Evolutionary conservation across 495 filamentous ascomycete species (phyloP).

Genomic region (Glutinoglossum americanum): DNA sequence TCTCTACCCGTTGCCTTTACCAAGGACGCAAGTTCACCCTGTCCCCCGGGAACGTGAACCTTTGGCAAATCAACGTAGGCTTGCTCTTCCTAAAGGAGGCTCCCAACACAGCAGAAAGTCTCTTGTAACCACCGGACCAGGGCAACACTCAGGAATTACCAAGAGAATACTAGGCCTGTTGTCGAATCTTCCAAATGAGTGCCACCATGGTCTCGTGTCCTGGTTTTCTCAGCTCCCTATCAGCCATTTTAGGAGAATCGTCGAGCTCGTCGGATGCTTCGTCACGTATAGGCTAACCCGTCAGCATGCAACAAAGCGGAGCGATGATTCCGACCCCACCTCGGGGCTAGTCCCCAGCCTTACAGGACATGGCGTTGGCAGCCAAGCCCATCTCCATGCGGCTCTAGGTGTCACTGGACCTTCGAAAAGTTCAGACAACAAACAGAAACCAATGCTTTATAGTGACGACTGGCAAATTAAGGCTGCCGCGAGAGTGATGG

Average conservation of each 20-base stretch:
- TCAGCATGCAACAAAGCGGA: constrained; percentile 46
- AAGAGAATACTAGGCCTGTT: constrained; percentile 70
- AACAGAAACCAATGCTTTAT: constrained; percentile 38
- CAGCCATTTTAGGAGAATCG: constrained; percentile 42
- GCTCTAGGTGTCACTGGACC: constrained; percentile 35
- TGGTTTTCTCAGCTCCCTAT: constrained; percentile 65
- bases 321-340: constrained; percentile 30
- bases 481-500: constrained; percentile 61
- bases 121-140: constrained; percentile 19
- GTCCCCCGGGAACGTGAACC: background rate
- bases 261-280: constrained; percentile 60
- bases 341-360: constrained; percentile 52
- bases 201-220: constrained; percentile 62
- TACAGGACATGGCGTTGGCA: constrained; percentile 33
- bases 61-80: background rate
- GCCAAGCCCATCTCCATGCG: constrained; percentile 53
- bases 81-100: background rate
- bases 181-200: constrained; percentile 51
- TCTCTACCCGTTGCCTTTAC: constrained; percentile 25
- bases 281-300: constrained; percentile 62
- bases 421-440: constrained; percentile 21
- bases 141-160: constrained; percentile 58
- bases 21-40: background rate
- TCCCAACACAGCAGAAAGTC: constrained; percentile 1
- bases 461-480: constrained; percentile 83